Conservation (phyloP, 1,284 basidiomycete genomes). For the Trichosporon sp. region DNA sequence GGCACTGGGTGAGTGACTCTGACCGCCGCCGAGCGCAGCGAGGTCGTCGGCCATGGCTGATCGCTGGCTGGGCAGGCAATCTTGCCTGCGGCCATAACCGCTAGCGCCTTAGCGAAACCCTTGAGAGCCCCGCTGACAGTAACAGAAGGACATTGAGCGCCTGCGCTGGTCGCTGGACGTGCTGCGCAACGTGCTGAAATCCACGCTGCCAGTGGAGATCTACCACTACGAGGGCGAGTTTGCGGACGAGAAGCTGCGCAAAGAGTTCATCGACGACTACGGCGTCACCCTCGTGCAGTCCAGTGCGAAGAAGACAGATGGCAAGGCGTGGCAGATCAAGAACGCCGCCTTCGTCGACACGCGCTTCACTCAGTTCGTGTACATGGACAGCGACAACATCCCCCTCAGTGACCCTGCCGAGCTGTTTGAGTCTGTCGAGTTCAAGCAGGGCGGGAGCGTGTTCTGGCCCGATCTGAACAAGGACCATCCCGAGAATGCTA, state of each 20-base stretch:
- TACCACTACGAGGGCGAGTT: constrained; percentile 59
- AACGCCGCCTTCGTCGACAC: constrained; percentile 51
- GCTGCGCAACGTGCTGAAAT: constrained; percentile 54
- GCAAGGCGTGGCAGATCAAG: constrained; percentile 54
- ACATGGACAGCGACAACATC: constrained; percentile 58
- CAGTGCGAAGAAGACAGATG: constrained; percentile 33
- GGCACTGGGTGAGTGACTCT: constrained; percentile 45
- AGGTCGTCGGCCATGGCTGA: not conserved
- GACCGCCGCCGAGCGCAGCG: not conserved
- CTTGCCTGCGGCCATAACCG: not conserved
- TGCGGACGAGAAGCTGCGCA: constrained; percentile 40
- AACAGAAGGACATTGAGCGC: constrained; percentile 53
- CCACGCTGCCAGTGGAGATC: constrained; percentile 57
- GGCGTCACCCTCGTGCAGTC: constrained; percentile 41
- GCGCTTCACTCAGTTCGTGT: constrained; percentile 54
- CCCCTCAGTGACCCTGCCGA: constrained; percentile 56
- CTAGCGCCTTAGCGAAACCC: not conserved
- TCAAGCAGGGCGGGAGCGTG: constrained; percentile 55
- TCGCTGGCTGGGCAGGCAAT: not conserved
- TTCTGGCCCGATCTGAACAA: constrained; percentile 61
- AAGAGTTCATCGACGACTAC: constrained; percentile 43
- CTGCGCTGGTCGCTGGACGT: constrained; percentile 53
- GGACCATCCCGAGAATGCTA: constrained; percentile 60
- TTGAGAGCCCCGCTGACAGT: not conserved
- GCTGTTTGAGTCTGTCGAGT: constrained; percentile 57